Conservation (phyloP, 2,329 filamentous ascomycete species). For the Colletotrichum nymphaeae region DNA sequence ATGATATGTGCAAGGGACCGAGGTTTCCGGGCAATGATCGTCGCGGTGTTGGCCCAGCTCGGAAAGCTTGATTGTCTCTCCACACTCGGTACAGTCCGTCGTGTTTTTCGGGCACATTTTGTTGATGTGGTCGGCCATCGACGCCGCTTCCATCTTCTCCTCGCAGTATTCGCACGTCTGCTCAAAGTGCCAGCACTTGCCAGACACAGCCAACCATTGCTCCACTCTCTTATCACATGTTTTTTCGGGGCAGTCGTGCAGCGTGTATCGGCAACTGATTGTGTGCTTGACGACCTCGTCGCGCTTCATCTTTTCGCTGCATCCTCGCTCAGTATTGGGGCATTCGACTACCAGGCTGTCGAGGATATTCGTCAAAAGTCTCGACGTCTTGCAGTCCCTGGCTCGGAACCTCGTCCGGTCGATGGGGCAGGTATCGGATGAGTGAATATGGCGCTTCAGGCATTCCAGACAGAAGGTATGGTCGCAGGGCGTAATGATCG, state of each 20-base stretch:
- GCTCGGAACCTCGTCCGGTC: slow-evolving; percentile 59
- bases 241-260: slow-evolving; percentile 66
- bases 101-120: slow-evolving; percentile 58
- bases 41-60: slow-evolving; percentile 60
- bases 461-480: slow-evolving; percentile 74
- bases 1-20: slow-evolving; percentile 58
- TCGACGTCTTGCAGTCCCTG: slow-evolving; percentile 45
- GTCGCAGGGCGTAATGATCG: slow-evolving; percentile 71
- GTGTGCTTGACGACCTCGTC: slow-evolving; percentile 68
- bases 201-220: slow-evolving; percentile 53
- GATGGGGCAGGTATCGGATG: slow-evolving; percentile 64
- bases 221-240: slow-evolving; percentile 63
- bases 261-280: slow-evolving; percentile 65
- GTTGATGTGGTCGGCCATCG: slow-evolving; percentile 58
- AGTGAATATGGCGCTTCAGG: slow-evolving; percentile 56
- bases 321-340: slow-evolving; percentile 64
- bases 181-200: slow-evolving; percentile 64
- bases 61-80: slow-evolving; percentile 54
- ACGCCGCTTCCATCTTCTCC: slow-evolving; percentile 58
- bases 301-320: slow-evolving; percentile 60
- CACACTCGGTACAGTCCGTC: slow-evolving; percentile 62
- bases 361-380: slow-evolving; percentile 69
- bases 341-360: slow-evolving; percentile 70
- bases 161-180: slow-evolving; percentile 66
- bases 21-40: slow-evolving; percentile 55